Conservation (phyloP, 495 filamentous ascomycete species). For the Penicillium daleae region DNA sequence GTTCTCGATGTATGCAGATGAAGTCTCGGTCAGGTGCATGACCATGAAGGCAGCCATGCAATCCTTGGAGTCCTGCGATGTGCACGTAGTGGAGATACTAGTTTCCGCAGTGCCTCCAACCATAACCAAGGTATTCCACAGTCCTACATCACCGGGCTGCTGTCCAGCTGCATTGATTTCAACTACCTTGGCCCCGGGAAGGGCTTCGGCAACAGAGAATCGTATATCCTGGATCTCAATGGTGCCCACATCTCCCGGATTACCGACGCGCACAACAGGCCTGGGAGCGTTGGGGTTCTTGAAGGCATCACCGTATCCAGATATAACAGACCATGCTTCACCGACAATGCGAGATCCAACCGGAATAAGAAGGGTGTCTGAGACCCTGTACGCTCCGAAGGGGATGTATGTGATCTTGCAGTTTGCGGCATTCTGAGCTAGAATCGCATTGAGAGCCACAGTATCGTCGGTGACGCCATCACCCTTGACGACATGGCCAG, state of each 20-base stretch:
- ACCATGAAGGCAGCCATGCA: slow-evolving; percentile 56
- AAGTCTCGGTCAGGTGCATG: slow-evolving; percentile 53
- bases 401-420: slow-evolving; percentile 64
- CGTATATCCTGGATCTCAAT: slow-evolving; percentile 63
- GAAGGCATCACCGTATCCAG: slow-evolving; percentile 55
- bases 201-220: slow-evolving; percentile 53
- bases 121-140: slow-evolving; percentile 60
- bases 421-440: slow-evolving; percentile 48
- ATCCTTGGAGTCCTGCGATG: slow-evolving; percentile 33
- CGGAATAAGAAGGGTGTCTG: slow-evolving; percentile 59
- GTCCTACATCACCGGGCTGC: slow-evolving; percentile 57
- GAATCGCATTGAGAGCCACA: slow-evolving; percentile 53
- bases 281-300: slow-evolving; percentile 51
- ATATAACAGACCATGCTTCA: slow-evolving; percentile 56
- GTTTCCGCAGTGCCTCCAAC: slow-evolving; percentile 56
- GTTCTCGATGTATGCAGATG: slow-evolving; percentile 61
- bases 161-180: slow-evolving; percentile 55
- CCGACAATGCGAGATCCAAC: slow-evolving; percentile 58
- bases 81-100: slow-evolving; percentile 43
- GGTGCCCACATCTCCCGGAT: slow-evolving; percentile 56
- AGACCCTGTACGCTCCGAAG: slow-evolving; percentile 62
- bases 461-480: slow-evolving; percentile 52
- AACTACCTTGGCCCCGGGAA: slow-evolving; percentile 55
- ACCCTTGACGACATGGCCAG: slow-evolving; percentile 38
- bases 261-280: slow-evolving; percentile 63